Percentiles rank a stretch among this genome's conserved stretches.
Evolutionary conservation across 1,139 yeast genomes (phyloP).

Genomic region (Yamadazyma dushanensis): DNA sequence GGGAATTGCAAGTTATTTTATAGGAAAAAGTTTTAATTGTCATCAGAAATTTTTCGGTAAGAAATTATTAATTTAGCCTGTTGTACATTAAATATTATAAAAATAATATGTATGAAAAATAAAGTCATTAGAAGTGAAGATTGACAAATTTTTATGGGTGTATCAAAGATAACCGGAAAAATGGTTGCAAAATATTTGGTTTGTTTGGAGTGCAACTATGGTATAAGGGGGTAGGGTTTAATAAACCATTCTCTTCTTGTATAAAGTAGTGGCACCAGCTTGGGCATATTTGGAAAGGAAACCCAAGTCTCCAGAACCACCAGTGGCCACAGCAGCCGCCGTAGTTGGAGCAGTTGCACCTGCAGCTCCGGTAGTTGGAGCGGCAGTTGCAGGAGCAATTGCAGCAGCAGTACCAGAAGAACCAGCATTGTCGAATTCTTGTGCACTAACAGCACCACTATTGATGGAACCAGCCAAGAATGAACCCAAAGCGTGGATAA

Average conservation of each 20-base stretch:
- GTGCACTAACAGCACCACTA: constrained; percentile 24
- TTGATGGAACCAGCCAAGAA: constrained; percentile 30
- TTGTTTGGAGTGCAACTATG: too few species aligned
- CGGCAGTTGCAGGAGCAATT: constrained; percentile 14
- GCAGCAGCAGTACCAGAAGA: constrained; percentile 19
- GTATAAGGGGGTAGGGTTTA: constrained; percentile 10
- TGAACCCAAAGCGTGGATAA: constrained; percentile 14
- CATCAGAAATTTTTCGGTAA: constrained; percentile 2
- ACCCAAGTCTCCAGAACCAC: constrained; percentile 15
- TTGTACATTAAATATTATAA: not conserved
- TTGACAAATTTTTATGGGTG: not conserved
- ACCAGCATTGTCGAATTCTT: constrained; percentile 29
- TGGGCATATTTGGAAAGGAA: constrained; percentile 19
- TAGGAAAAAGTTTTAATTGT: constrained; percentile 3
- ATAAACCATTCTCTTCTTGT: constrained; percentile 22
- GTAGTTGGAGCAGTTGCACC: constrained; percentile 10
- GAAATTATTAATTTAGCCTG: not conserved
- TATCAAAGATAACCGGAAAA: not conserved
- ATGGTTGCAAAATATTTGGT: too few species aligned
- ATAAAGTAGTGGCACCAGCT: constrained; percentile 21
- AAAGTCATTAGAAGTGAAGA: not conserved
- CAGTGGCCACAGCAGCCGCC: constrained; percentile 12
- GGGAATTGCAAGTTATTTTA: too few species aligned
- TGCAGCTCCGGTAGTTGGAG: constrained; percentile 13
- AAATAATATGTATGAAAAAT: not conserved